Conservation (phyloP, 2,329 filamentous ascomycete genomes). For the Talaromyces albobiverticillius region DNA sequence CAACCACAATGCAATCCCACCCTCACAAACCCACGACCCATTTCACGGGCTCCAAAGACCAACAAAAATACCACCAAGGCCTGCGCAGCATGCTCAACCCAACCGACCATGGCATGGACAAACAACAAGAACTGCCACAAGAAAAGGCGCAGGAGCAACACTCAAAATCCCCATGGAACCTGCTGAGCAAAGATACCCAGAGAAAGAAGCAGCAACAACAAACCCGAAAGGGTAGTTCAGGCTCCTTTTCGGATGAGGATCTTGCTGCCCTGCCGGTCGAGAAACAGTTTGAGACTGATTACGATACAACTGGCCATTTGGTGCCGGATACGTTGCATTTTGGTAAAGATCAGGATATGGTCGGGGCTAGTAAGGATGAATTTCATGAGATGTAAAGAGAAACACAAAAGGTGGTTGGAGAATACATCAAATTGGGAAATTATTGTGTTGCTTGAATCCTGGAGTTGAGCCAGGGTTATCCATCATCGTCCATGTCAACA, state of each 20-base stretch:
- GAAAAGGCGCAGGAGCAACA: neutral
- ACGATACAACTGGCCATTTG: constrained; percentile 9
- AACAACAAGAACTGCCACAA: too few relatives aligned
- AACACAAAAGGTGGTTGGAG: neutral
- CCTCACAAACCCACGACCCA: constrained; percentile 1
- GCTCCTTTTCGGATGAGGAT: constrained; percentile 9
- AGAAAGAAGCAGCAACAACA: neutral
- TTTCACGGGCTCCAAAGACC: constrained; percentile 8
- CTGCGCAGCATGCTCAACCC: constrained; percentile 4
- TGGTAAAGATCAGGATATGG: constrained; percentile 13
- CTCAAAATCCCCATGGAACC: neutral
- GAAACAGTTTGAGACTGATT: constrained; percentile 15
- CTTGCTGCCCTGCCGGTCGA: constrained; percentile 11
- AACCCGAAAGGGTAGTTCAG: neutral
- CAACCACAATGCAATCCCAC: neutral
- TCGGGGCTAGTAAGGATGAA: constrained; percentile 10
- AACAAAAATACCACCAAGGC: constrained; percentile 7
- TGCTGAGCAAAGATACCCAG: neutral
- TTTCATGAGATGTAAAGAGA: neutral
- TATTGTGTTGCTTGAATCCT: too few relatives aligned
- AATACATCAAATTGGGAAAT: too few relatives aligned
- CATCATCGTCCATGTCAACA: too few relatives aligned
- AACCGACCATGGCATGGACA: neutral
- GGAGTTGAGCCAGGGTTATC: too few relatives aligned
- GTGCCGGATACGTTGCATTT: constrained; percentile 14